A percentile compares a stretch with the other conserved stretches of the same genome.
phyloP scores from a whole-genome alignment of 176 grass and related monocot species.

The Raddia guianensis region DNA sequence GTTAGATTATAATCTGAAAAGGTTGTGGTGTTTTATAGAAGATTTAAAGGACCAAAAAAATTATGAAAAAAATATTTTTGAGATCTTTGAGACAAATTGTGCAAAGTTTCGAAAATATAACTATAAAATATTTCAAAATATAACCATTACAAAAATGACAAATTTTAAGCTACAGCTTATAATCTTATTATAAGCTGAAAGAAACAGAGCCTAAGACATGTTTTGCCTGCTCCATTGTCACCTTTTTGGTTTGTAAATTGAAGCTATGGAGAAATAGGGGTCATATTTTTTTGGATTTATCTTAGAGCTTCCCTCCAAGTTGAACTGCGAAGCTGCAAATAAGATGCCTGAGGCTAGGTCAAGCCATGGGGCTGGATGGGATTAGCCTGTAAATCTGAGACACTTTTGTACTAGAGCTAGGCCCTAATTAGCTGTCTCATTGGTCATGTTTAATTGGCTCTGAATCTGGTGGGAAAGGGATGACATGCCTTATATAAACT shows the following conservation, averaged over 20 bases:
- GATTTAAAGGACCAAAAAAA: no score
- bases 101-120: no score
- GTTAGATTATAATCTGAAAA: no score
- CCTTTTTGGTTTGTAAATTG: neutral
- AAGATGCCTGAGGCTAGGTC: neutral
- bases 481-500: neutral
- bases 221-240: neutral
- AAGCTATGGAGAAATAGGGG: neutral
- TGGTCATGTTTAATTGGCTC: neutral
- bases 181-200: no score
- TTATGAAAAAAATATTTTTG: no score
- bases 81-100: no score
- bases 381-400: neutral
- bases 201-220: no score
- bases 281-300: neutral
- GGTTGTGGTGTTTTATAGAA: no score
- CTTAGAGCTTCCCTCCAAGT: neutral
- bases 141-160: no score
- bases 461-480: neutral
- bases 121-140: no score
- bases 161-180: no score
- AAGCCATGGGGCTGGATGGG: neutral
- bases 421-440: neutral
- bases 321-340: conserved; percentile 2
- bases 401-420: neutral